A percentile compares a stretch with the other conserved stretches of the same genome.
Evolutionary conservation across 2,329 filamentous ascomycete genomes (phyloP).

Genomic region (Celoporthe dispersa): DNA sequence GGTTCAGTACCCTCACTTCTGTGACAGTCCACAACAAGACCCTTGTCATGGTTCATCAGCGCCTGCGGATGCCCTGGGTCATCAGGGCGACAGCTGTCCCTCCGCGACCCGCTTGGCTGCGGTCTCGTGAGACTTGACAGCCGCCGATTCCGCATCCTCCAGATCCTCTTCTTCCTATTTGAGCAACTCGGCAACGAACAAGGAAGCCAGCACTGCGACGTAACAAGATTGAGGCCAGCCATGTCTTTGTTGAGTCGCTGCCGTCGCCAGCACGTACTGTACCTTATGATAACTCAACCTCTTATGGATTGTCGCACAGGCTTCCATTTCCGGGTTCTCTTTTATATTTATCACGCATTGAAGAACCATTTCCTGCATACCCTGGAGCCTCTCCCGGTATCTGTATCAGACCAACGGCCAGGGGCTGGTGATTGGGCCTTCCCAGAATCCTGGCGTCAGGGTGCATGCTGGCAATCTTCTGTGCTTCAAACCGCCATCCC

Average conservation of each 20-base stretch:
- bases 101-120: neutral
- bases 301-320: neutral
- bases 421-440: neutral
- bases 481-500: neutral
- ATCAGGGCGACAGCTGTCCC: constrained; percentile 2
- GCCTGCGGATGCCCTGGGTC: neutral
- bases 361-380: neutral
- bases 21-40: constrained; percentile 4
- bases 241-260: neutral
- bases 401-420: neutral
- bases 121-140: neutral
- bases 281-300: neutral
- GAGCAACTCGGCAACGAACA: neutral
- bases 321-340: neutral
- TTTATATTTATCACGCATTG: constrained; percentile 3
- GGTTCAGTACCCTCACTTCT: constrained; percentile 7
- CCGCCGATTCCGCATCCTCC: neutral
- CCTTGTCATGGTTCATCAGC: neutral
- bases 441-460: neutral
- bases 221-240: neutral
- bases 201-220: neutral
- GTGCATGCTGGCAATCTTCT: constrained; percentile 1
- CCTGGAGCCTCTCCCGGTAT: neutral
- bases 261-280: neutral
- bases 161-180: neutral